phyloP scores from a whole-genome alignment of 208 protist species.

The Wallacemonas sp. region DNA sequence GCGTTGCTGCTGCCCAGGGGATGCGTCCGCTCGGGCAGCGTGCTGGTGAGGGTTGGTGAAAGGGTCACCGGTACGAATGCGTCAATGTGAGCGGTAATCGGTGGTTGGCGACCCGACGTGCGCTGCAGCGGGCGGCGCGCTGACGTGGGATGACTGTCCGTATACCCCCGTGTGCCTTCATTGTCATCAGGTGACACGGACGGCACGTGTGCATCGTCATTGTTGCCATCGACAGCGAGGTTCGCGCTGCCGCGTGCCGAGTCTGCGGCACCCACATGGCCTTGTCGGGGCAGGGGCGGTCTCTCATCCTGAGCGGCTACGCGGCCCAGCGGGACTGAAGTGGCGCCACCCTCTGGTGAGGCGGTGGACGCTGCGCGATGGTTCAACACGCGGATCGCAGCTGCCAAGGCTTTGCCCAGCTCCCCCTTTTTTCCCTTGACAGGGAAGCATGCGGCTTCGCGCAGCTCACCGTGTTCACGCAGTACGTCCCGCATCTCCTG shows the following conservation, averaged over 20 bases:
- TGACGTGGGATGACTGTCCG: not conserved
- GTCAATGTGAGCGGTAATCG: constrained; percentile 12
- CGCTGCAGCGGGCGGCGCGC: no score
- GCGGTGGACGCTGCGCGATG: no score
- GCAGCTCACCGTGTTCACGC: constrained; percentile 60
- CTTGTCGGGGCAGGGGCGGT: no score
- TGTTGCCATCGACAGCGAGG: not conserved
- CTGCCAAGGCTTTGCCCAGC: constrained; percentile 35
- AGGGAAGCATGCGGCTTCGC: constrained; percentile 40
- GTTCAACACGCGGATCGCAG: constrained; percentile 41
- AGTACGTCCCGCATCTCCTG: constrained; percentile 67
- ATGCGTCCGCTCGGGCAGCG: not conserved
- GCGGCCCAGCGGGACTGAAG: no score
- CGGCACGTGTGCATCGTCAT: not conserved
- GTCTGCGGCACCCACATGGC: not conserved
- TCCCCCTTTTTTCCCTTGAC: constrained; percentile 52
- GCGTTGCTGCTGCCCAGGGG: not conserved
- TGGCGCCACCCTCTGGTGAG: no score
- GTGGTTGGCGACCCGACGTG: not conserved
- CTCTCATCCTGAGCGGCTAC: no score
- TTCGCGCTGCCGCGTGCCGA: no score
- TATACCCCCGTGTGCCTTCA: not conserved
- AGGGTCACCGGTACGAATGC: not conserved
- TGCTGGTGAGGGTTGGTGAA: not conserved
- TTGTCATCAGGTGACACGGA: constrained; percentile 1